Evolutionary conservation across 2,329 filamentous ascomycete genomes (phyloP).

Genomic region (Cryphonectria carpinicola): DNA sequence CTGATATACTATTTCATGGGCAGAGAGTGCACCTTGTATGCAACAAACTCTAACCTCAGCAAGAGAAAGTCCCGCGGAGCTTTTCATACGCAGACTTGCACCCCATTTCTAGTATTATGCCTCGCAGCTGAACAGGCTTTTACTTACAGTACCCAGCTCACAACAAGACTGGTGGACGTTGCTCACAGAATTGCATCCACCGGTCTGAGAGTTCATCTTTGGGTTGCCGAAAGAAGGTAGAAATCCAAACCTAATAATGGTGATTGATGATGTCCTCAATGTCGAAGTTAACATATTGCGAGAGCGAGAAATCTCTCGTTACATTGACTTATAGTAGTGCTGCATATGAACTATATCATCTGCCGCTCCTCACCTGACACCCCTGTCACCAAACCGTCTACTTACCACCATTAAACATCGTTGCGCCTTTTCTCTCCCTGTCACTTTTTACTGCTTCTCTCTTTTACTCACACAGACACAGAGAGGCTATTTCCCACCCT

Average conservation of each 20-base stretch:
- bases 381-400: not conserved
- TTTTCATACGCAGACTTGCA: too few relatives aligned
- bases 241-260: not conserved
- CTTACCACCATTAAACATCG: not conserved
- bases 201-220: too few relatives aligned
- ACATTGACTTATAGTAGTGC: constrained; percentile 2
- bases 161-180: too few relatives aligned
- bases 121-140: not conserved
- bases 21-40: not conserved
- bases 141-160: not conserved
- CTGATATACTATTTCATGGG: too few relatives aligned
- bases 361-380: constrained; percentile 7
- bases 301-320: not conserved
- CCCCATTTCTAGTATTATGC: too few relatives aligned
- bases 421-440: not conserved
- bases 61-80: too few relatives aligned
- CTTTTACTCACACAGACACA: not conserved
- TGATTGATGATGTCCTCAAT: not conserved
- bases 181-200: too few relatives aligned
- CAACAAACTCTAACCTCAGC: not conserved
- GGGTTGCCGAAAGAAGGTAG: not conserved
- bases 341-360: not conserved
- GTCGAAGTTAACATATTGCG: not conserved
- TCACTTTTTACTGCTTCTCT: not conserved
- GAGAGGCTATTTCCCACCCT: not conserved